Percentiles rank a stretch among this genome's conserved stretches.
Evolutionary conservation across 345 rosid genomes (phyloP).

Genomic region (Excoecaria agallocha): DNA sequence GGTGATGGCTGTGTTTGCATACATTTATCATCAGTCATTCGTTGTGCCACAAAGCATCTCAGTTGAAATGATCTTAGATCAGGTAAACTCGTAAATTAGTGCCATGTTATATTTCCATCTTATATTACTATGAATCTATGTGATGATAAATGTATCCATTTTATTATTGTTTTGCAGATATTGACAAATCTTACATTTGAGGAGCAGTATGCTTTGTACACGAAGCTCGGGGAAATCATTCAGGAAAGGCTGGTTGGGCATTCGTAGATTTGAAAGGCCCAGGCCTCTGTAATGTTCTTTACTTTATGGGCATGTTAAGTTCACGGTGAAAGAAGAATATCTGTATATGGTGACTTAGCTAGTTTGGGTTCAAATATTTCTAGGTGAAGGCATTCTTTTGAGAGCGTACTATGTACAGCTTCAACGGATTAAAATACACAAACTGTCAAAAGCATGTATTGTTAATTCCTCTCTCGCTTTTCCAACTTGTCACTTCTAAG

Average conservation of each 20-base stretch:
- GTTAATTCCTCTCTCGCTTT: background rate
- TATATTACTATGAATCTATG: background rate
- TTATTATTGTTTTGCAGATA: constrained; percentile 40
- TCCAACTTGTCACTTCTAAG: background rate
- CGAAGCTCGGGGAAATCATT: constrained; percentile 65
- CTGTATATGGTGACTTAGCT: constrained; percentile 9
- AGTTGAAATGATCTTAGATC: constrained; percentile 69
- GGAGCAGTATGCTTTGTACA: constrained; percentile 68
- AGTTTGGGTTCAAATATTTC: background rate
- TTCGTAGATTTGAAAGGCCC: constrained; percentile 5
- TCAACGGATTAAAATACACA: constrained; percentile 1
- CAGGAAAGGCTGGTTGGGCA: constrained; percentile 37
- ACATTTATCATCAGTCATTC: constrained; percentile 88
- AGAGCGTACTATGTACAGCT: background rate
- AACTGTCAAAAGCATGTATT: background rate
- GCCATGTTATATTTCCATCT: no score
- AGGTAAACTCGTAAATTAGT: constrained; percentile 42
- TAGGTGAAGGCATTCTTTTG: constrained; percentile 10
- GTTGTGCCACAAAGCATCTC: constrained; percentile 54
- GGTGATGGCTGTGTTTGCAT: constrained; percentile 99
- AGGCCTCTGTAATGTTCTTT: background rate
- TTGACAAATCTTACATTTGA: constrained; percentile 61
- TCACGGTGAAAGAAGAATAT: constrained; percentile 7
- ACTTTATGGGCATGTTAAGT: background rate
- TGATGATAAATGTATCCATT: background rate